Base-by-base conservation (phyloP, 2,329 filamentous ascomycete species). In the Emergomyces orientalis region DNA sequence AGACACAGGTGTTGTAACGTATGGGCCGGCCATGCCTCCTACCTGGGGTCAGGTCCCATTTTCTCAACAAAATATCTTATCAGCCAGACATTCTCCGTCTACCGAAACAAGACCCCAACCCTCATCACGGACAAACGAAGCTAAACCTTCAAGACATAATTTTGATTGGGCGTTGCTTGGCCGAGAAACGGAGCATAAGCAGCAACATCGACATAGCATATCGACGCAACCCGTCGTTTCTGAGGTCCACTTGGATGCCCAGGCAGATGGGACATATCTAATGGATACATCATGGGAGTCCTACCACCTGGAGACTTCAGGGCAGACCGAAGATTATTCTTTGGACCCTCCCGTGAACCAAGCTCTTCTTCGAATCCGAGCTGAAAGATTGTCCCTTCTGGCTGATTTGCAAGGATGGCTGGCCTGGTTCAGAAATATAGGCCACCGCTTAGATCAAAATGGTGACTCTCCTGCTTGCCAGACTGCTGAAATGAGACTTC, bases 201-300 rank as follows among this genome's bases (percentile, higher is more conserved):
- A 66, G 9, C 47, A 27, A 22, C 59, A 63, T 37, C 30, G 27
- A 13, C 59, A 59, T 14, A 65, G 66, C 22, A 74, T 76, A 34
- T 63, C 69, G 6, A 77, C 75, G 2, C 71, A 73, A 2, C 74
- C 76, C 25, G 65, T 78, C 1, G 72, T 77, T 27, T 76, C 74
- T 0, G 76, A 78, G 65, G 69, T 75, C 11, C 70, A 72, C 62
- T 65, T 77, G 8, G 74, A 77, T 61, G 75, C 73, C 0, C 71
- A 71, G 60, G 73, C 73, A 17, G 68, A 72, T 43, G 68, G 65
- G 11, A 64, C 66, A n/a, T 66, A 63, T 25, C 64, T 63, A 17
- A 56, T 60, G 5, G 59, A 64, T 8, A 64, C 63, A 43, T 63
- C 66, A 11, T 59, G 57, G 57, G 57, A 59, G 41, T 39, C 57